phyloP scores from a whole-genome alignment of 2,329 filamentous ascomycete genomes.

The Plectosphaerella plurivora region DNA sequence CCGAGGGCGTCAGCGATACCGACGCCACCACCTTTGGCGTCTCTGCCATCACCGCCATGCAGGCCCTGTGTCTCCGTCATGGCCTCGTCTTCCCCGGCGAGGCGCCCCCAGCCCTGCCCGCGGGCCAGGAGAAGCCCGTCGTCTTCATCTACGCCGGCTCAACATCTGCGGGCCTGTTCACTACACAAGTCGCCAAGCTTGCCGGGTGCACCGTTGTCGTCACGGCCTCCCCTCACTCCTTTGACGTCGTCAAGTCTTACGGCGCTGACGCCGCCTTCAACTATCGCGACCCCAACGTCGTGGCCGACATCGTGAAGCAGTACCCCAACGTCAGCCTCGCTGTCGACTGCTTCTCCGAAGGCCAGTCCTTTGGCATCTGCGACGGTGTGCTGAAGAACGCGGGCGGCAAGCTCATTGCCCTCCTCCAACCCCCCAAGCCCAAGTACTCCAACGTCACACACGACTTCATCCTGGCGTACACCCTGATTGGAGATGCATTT shows the following conservation, averaged over 20 bases:
- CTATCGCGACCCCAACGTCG: conserved; percentile 18
- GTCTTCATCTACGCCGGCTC: conserved; percentile 40
- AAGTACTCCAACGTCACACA: conserved; percentile 14
- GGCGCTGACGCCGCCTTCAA: conserved; percentile 26
- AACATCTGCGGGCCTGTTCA: conserved; percentile 49
- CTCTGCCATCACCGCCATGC: conserved; percentile 35
- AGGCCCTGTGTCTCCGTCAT: conserved; percentile 2
- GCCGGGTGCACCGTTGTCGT: conserved; percentile 26
- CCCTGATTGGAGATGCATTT: conserved; percentile 17
- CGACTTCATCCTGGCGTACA: conserved; percentile 19
- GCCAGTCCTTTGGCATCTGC: conserved; percentile 21
- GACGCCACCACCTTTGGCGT: conserved; percentile 23
- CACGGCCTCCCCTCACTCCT: conserved; percentile 27
- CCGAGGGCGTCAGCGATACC: conserved; percentile 13
- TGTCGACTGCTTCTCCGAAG: conserved; percentile 25
- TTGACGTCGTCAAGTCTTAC: conserved; percentile 24
- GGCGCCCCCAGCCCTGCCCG: conserved; percentile 38
- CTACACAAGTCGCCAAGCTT: conserved; percentile 30
- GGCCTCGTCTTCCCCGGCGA: conserved; percentile 20
- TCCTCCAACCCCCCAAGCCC: conserved; percentile 15
- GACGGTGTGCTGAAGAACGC: conserved; percentile 15
- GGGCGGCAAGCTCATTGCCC: conserved; percentile 22
- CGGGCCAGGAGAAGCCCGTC: conserved; percentile 28
- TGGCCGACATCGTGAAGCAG: conserved; percentile 15
- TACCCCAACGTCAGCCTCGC: conserved; percentile 20